Base-by-base conservation (phyloP, 768 basidiomycete genomes). In the Psilocybe sp. region DNA sequence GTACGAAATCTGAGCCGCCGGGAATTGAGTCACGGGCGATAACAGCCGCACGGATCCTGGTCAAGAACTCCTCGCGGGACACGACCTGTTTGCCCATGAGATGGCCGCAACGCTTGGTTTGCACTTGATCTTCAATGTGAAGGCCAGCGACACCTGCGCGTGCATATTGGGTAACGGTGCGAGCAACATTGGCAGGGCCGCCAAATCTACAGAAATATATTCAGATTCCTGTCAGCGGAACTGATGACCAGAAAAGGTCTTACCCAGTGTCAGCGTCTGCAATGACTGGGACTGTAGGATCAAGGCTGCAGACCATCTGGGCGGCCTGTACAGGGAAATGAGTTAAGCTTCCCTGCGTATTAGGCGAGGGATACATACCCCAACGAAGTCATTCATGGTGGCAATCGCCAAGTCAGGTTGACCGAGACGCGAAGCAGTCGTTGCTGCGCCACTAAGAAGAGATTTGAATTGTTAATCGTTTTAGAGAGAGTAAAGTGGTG, bases 121-220 rank as follows among this genome's bases (percentile, higher is more conserved):
- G 87, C 1, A 88, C 85, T 65, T 89, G 87, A 61, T 88, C 87
- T 66, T 89, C 87, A 33, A 89, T 88, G 64, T 89, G 87, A 60
- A 87, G 70, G 0, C 71, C 87, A 13, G 87, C 87, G 18, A 88
- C 81, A 33, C 87, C 87, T n/a, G 84, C 79, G 28, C 75, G 74
- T 9, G 69, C 76, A 53, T 88, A 89, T 64, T 85, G 79, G 16
- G 70, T 77, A n/a, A 89, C 82, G 4, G 87, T 89, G 35, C 86
- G 84, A 2, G 85, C 84, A 34, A 89, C 81, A 74, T 83, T 89
- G 7, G 78, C 77, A 3, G 85, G 82, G 6, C 86, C 86, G 51
- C 86, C 86, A 52, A 88, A 88, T 13, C 70, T 72, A 47, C 3
- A 19, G 37, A 23, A 49, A 16, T 1, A 19, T 36, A 11, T 13